Evolutionary conservation across 1,284 basidiomycete species (phyloP), one percentile per base, ranked within the genome.

Genomic region (Moesziomyces antarcticus): DNA sequence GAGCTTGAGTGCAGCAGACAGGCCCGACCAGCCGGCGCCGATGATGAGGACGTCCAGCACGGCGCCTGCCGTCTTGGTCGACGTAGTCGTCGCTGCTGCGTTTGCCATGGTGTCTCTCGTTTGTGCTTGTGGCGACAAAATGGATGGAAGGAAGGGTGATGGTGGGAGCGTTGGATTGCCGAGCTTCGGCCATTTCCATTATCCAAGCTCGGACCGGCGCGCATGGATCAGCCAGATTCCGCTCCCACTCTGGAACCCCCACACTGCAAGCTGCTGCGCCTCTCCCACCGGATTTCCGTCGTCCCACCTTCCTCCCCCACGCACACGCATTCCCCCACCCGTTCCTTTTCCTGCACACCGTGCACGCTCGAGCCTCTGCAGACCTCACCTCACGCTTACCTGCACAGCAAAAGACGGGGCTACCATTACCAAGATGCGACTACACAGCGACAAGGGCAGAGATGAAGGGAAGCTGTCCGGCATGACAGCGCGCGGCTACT

Each of bases 11-110:
- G 87, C 86, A 1, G 86, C 86, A 5, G 85, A 84, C 13, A 86
- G 80, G 27, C 86, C 87, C 2, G 86, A 79, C 85, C 86, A 87
- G 16, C 87, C 87, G 11, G 86, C 86, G 16, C 87, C 87, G 50
- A 88, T 79, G 68, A 87, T 83, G 75, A 87, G 81, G 13, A 85
- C 85, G 62, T 86, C 86, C 65, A 72, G 47, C 5, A 66, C 59
- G 37, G 57, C 58, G 22, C 52, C 25, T 20, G 54, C 54, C 9
- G 54, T 50, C 33, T 16, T 22, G 6, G 46, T 33, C 0, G 54
- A 41, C 18, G 64, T 43, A 1, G 63, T 56, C 1, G 45, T 56
- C 37, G 62, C 50, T 50, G 70, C 60, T 53, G 53, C 51, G 51
- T 50, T 45, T 24, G 60, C 64, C 56, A 59, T 56, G 27, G 30